Base-by-base conservation (phyloP, 176 grass and related monocot genomes). In the Musa itinerans region DNA sequence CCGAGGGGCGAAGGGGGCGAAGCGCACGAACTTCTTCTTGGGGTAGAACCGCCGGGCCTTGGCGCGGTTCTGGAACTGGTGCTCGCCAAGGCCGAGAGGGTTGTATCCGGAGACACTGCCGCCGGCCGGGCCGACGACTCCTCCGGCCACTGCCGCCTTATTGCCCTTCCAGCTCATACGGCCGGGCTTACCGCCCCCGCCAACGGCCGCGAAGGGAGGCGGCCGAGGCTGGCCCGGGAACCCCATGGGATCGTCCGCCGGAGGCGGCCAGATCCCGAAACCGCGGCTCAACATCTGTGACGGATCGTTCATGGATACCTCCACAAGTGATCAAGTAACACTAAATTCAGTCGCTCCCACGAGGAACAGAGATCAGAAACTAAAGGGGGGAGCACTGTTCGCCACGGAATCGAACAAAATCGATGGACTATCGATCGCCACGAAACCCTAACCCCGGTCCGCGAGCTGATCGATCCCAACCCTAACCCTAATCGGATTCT, bases 21-120 rank as follows among this genome's bases (percentile, higher is more conserved):
- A 81, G 78, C 84, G 68, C 9, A 14, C 17, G 3, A 63, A 73
- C 43, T 73, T 80, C 69, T 73, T 80, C 69, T 89, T 77, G 76
- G 87, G 95, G 83, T 87, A 96, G 85, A 90, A 92, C 74, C 92
- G 87, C 62, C 87, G 92, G 11, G 92, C 87, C 80, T 96, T 96
- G 68, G 86, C 85, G 50, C 89, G 87, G 83, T 96, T 96, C 71
- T 90, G 90, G 84, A 85, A 85, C 84, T 98, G 88, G 50, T 89
- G 82, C 24, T 94, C 95, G 43, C 82, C 81, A 34, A 97, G 84
- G 7, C 87, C 82, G 19, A 85, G 93, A 22, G 90, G 90, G 54
- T 93, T 85, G 80, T 93, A 93, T 52, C 71, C 76, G 1, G 69
- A 63, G 19, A 21, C 23, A 54, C 62, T 26, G 34, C 23, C 17